These are phyloP conservation scores for Phaeophleospora eucalypticola DNA, from an alignment of 2,329 filamentous ascomycete species.

Conservation along the genomic window DNA sequence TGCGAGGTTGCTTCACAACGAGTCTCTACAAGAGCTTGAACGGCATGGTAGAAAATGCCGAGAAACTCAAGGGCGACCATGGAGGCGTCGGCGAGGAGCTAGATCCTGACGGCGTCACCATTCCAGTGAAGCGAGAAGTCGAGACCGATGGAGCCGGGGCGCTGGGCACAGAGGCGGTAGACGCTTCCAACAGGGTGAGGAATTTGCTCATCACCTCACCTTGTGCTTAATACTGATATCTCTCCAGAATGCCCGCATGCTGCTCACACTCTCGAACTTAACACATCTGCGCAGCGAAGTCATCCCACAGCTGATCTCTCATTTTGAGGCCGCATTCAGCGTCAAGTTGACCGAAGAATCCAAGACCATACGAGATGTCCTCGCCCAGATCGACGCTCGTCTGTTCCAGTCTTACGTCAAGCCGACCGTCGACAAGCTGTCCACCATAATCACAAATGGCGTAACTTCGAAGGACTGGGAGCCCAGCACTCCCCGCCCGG, in stretches of 20 bases:
- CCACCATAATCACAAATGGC: constrained; percentile 66
- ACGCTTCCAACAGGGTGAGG: constrained; percentile 52
- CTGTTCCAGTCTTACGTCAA: constrained; percentile 91
- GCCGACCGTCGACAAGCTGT: constrained; percentile 65
- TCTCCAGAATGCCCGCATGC: constrained; percentile 63
- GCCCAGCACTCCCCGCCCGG: constrained; percentile 49
- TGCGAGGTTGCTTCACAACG: constrained; percentile 85
- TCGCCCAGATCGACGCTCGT: constrained; percentile 82
- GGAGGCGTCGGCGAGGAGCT: constrained; percentile 51
- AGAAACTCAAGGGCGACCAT: constrained; percentile 60
- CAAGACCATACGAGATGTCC: constrained; percentile 84
- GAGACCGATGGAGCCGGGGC: constrained; percentile 34
- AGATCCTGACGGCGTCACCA: constrained; percentile 48
- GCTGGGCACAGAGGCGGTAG: constrained; percentile 46
- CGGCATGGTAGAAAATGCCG: constrained; percentile 95
- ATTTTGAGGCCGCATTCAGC: constrained; percentile 91
- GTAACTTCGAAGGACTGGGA: constrained; percentile 67
- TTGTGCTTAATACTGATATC: neutral
- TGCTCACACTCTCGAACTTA: constrained; percentile 89
- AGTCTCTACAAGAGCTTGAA: constrained; percentile 91
- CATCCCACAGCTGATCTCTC: constrained; percentile 80
- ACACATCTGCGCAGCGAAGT: constrained; percentile 75
- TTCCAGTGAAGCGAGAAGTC: constrained; percentile 21
- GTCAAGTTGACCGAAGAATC: constrained; percentile 92
- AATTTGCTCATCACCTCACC: neutral